Evolutionary conservation across 768 basidiomycete genomes (phyloP).

Genomic region (Zangia roseola): DNA sequence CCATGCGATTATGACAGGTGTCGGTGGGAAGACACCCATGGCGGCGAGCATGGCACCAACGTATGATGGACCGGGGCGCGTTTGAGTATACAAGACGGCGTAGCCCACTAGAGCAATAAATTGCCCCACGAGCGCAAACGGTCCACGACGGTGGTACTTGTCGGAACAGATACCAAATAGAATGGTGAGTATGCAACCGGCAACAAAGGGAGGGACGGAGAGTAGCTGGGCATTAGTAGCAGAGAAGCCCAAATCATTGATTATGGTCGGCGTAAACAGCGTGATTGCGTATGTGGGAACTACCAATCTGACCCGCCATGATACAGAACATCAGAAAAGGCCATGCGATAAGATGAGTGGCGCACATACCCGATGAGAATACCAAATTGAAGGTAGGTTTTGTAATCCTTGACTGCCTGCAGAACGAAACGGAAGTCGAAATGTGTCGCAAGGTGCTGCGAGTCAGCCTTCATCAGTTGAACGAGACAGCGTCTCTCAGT

Average conservation of each 20-base stretch:
- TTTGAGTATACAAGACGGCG: conserved; percentile 38
- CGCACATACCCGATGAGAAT: conserved; percentile 38
- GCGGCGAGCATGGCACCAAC: conserved; percentile 46
- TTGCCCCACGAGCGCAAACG: conserved; percentile 41
- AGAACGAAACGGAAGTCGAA: conserved; percentile 43
- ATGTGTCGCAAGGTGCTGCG: conserved; percentile 39
- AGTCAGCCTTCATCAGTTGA: conserved; percentile 41
- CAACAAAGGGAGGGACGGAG: conserved; percentile 43
- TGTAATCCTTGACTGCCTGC: conserved; percentile 45
- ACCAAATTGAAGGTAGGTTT: conserved; percentile 27
- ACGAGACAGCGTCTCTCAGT: conserved; percentile 38
- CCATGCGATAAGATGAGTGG: too few relatives aligned
- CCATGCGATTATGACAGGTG: conserved; percentile 47
- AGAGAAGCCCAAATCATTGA: conserved; percentile 43
- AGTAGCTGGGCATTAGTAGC: conserved; percentile 45
- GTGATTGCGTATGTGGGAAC: conserved; percentile 43
- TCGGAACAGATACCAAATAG: conserved; percentile 40
- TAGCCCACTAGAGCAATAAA: conserved; percentile 45
- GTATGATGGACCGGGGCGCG: conserved; percentile 27
- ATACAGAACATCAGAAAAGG: too few relatives aligned
- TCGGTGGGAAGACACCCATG: conserved; percentile 46
- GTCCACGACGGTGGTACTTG: conserved; percentile 40
- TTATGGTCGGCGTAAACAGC: conserved; percentile 45
- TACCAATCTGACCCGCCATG: conserved; percentile 28
- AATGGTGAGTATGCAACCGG: conserved; percentile 43